Evolutionary conservation across 169 alveolate genomes (phyloP).

Genomic region (Eimeria praecox): DNA sequence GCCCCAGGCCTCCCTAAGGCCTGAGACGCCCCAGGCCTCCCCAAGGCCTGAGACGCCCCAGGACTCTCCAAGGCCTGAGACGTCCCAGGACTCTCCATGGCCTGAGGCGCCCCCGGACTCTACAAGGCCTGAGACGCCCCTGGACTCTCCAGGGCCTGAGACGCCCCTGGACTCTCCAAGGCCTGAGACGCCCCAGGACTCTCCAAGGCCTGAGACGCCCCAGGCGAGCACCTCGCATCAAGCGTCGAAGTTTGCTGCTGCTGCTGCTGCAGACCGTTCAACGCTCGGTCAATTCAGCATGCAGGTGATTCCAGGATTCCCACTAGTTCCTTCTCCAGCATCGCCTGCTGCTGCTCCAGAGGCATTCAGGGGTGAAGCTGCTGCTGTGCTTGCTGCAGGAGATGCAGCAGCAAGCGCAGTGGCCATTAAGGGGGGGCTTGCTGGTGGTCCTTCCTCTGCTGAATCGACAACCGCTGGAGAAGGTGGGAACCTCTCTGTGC

Average conservation of each 20-base stretch:
- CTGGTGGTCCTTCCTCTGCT: not conserved
- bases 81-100: too few species aligned
- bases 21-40: too few species aligned
- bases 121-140: too few species aligned
- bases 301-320: not conserved
- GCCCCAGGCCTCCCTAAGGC: too few species aligned
- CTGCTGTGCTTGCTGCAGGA: not conserved
- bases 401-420: not conserved
- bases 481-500: not conserved
- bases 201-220: too few species aligned
- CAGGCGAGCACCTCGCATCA: not conserved
- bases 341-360: not conserved
- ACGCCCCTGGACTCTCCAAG: not conserved
- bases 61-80: too few species aligned
- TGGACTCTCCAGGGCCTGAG: too few species aligned
- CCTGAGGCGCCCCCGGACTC: too few species aligned
- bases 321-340: not conserved
- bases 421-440: not conserved
- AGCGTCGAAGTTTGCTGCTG: not conserved
- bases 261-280: not conserved
- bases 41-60: too few species aligned
- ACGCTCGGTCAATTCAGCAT: not conserved
- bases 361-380: not conserved
- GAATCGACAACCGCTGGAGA: not conserved
- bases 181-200: not conserved